Conservation (phyloP, 2,329 filamentous ascomycete species). For the Fusarium circinatum region DNA sequence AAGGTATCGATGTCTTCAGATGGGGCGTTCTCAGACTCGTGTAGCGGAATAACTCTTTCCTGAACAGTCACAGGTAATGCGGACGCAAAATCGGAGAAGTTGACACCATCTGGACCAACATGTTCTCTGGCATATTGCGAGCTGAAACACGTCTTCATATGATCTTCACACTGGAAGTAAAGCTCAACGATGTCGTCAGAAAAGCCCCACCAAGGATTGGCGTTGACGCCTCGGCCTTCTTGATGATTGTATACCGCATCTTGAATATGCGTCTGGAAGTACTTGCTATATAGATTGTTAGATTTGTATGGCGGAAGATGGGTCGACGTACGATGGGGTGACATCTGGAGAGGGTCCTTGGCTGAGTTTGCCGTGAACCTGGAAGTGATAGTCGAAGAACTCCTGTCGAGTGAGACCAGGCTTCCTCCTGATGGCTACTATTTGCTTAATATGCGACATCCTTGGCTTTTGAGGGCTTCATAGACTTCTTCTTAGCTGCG, state of each 20-base stretch:
- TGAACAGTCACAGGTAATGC: not conserved
- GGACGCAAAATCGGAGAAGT: not conserved
- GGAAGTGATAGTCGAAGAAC: not conserved
- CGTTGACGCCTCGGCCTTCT: not conserved
- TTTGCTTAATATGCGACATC: not conserved
- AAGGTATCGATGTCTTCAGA: not conserved
- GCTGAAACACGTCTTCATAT: not conserved
- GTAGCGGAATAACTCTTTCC: not conserved
- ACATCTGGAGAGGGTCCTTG: not conserved
- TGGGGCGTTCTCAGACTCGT: accelerated
- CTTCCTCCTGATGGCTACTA: not conserved
- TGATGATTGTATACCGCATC: not conserved
- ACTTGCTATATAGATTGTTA: not conserved
- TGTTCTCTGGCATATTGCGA: not conserved
- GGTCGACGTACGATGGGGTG: not conserved
- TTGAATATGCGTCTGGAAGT: not conserved
- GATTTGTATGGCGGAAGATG: accelerated
- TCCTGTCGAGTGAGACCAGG: not conserved
- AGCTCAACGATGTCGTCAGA: not conserved
- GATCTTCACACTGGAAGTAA: not conserved
- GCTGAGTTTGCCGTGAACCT: not conserved
- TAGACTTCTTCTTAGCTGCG: not conserved
- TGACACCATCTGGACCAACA: not conserved
- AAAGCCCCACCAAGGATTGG: not conserved
- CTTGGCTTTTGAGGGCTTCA: not conserved